These are phyloP conservation scores for Ambrosia trifida DNA, from an alignment of 129 eudicot species.

Conservation along the genomic window DNA sequence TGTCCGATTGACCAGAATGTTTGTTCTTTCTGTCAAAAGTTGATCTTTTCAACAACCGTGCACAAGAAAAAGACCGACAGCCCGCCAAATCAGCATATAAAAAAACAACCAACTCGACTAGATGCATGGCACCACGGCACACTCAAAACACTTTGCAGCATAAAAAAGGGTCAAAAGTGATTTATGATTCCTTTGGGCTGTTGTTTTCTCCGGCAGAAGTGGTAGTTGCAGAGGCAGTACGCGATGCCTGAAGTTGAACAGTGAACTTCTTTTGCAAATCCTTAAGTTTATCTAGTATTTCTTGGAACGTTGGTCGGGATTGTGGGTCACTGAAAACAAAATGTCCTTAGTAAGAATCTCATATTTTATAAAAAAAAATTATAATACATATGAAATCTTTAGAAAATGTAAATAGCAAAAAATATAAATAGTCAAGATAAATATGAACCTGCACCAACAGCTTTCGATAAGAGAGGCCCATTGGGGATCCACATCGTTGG, in stretches of 20 bases:
- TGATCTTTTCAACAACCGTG: constrained; percentile 16
- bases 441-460: constrained; percentile 78
- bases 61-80: constrained; percentile 8
- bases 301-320: constrained; percentile 81
- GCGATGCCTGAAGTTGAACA: constrained; percentile 56
- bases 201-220: constrained; percentile 37
- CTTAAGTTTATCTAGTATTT: constrained; percentile 74
- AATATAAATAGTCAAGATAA: neutral
- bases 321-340: constrained; percentile 65
- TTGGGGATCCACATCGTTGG: constrained; percentile 75
- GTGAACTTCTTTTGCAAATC: constrained; percentile 62
- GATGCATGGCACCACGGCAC: constrained; percentile 9
- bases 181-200: constrained; percentile 44
- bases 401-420: neutral
- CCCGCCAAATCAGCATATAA: constrained; percentile 26
- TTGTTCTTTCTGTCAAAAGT: neutral
- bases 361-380: no score
- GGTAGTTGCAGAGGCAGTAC: constrained; percentile 30
- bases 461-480: constrained; percentile 85
- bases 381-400: neutral
- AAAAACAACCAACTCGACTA: constrained; percentile 33
- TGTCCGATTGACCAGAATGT: constrained; percentile 9
- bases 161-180: constrained; percentile 22
- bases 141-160: constrained; percentile 21
- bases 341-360: neutral